Evolutionary conservation across 78 protist species (phyloP).

Genomic region (Planoprotostelium fungivorum): DNA sequence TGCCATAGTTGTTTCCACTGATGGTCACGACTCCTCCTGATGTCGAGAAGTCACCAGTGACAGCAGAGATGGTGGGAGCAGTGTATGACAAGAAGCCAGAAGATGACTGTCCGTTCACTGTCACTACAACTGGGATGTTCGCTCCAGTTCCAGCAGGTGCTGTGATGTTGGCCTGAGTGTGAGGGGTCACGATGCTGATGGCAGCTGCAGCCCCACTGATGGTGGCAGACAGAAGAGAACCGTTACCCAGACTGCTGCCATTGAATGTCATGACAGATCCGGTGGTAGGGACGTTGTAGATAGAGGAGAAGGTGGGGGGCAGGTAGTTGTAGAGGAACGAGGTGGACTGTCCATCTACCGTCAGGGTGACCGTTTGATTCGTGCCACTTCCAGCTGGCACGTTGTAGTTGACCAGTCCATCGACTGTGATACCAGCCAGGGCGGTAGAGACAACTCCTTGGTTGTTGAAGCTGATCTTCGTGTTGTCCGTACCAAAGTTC

Average conservation of each 20-base stretch:
- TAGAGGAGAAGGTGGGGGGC: background rate
- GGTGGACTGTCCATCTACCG: background rate
- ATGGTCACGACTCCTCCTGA: background rate
- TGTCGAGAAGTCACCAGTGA: constrained; percentile 9
- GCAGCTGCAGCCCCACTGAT: no score
- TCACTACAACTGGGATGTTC: background rate
- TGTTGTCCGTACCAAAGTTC: background rate
- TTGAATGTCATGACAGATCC: no score
- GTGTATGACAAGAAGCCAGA: background rate
- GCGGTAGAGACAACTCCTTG: no score
- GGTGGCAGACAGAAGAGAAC: no score
- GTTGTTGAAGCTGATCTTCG: background rate
- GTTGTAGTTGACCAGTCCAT: background rate
- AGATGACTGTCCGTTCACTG: background rate
- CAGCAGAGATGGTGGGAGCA: constrained; percentile 8
- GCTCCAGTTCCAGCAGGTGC: constrained; percentile 6
- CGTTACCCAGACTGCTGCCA: no score
- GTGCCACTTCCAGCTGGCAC: background rate
- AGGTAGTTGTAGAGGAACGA: background rate
- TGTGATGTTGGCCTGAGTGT: background rate
- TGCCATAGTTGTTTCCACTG: constrained; percentile 2
- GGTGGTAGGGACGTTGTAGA: no score
- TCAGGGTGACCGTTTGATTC: background rate
- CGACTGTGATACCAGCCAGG: background rate
- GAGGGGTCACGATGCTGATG: no score